Conservation (phyloP, 495 filamentous ascomycete genomes). For the Podospora tetraspora region DNA sequence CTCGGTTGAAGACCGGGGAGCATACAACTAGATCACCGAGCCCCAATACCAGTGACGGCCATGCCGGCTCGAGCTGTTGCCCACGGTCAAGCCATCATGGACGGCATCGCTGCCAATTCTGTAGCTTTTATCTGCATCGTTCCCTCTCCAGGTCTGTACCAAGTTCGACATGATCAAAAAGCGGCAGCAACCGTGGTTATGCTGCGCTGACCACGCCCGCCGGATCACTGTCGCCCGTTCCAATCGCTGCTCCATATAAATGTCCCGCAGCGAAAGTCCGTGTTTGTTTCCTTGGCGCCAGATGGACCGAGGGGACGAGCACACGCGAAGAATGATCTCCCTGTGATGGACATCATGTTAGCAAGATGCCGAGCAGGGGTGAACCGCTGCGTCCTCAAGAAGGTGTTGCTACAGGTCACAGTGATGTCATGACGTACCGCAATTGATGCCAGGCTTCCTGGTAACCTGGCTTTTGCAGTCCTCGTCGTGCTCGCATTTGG, state of each 20-base stretch:
- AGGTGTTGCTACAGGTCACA: not conserved
- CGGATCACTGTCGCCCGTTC: slow-evolving; percentile 33
- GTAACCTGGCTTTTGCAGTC: slow-evolving; percentile 75
- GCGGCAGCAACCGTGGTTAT: not conserved
- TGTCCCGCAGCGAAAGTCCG: slow-evolving; percentile 77
- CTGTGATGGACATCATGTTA: slow-evolving; percentile 30
- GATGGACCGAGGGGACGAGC: slow-evolving; percentile 73
- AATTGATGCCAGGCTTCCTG: slow-evolving; percentile 82
- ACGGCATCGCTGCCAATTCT: not conserved
- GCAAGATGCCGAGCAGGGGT: too few species aligned
- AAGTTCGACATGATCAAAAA: not conserved
- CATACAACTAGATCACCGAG: not conserved
- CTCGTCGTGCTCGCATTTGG: slow-evolving; percentile 82
- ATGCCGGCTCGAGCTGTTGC: not conserved
- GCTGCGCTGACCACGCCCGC: not conserved
- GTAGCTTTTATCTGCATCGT: not conserved
- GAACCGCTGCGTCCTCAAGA: too few species aligned
- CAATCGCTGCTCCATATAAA: slow-evolving; percentile 92
- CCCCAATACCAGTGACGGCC: not conserved
- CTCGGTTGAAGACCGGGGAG: not conserved
- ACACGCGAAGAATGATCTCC: slow-evolving; percentile 84
- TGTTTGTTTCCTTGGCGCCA: slow-evolving; percentile 73
- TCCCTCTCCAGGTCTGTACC: not conserved
- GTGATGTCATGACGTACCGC: slow-evolving; percentile 38
- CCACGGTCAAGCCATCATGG: not conserved